These are phyloP conservation scores for Flaveria ramosissima DNA, from an alignment of 129 eudicot genomes.

Conservation along the genomic window DNA sequence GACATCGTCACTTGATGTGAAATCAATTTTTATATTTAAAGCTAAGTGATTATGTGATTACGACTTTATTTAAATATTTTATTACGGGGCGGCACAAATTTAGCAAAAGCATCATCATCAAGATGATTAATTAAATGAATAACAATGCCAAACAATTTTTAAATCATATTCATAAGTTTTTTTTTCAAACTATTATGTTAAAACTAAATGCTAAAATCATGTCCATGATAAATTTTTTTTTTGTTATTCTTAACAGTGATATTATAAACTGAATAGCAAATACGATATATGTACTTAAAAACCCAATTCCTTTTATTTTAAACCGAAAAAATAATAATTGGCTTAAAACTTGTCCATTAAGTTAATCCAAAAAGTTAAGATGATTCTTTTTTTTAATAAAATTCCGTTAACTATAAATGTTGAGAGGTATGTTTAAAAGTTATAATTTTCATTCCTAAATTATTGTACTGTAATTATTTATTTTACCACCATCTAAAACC, in stretches of 20 bases:
- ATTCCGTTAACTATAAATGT: not conserved
- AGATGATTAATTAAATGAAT: not conserved
- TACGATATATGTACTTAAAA: too few relatives aligned
- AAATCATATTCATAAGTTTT: not conserved
- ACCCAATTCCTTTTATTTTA: not conserved
- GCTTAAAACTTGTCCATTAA: not conserved
- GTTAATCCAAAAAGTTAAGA: not conserved
- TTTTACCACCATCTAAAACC: not conserved
- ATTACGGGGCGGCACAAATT: slow-evolving; percentile 30
- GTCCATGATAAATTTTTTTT: not conserved
- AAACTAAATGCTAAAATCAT: not conserved
- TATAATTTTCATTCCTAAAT: too few relatives aligned
- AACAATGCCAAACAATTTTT: not conserved
- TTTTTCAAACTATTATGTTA: not conserved
- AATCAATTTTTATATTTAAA: slow-evolving; percentile 8
- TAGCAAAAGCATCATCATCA: slow-evolving; percentile 29
- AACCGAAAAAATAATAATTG: not conserved
- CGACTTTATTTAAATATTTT: slow-evolving; percentile 16
- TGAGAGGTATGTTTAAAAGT: not conserved
- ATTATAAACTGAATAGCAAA: too few relatives aligned
- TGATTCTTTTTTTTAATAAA: too few relatives aligned
- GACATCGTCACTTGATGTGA: slow-evolving; percentile 28
- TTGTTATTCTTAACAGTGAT: not conserved
- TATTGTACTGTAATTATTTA: not conserved
- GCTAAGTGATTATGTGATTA: slow-evolving; percentile 20